Conservation (phyloP, 164 flowering plant genomes). For the Taxillus chinensis region DNA sequence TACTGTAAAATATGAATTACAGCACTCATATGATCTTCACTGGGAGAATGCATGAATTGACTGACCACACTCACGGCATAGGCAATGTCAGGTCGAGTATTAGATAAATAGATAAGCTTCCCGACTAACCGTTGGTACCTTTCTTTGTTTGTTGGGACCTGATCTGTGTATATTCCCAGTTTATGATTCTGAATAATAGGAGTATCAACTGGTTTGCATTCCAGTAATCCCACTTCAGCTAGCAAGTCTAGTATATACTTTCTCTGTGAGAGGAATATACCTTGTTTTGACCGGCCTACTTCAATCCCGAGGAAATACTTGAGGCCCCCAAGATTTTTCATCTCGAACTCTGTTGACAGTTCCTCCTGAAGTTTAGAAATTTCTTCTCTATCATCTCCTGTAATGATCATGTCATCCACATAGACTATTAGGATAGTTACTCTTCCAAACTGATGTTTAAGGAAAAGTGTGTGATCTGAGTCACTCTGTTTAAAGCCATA, state of each 20-base stretch:
- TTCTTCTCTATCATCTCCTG: slow-evolving; percentile 1
- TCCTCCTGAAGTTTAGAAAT: neutral
- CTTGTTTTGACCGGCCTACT: too few relatives aligned
- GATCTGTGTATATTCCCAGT: too few relatives aligned
- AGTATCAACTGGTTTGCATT: too few relatives aligned
- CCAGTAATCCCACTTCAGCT: neutral
- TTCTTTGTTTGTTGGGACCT: too few relatives aligned
- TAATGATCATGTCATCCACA: slow-evolving; percentile 4
- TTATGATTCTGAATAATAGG: too few relatives aligned
- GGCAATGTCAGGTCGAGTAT: neutral
- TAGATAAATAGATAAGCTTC: neutral
- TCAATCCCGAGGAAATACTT: too few relatives aligned
- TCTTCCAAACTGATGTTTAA: neutral
- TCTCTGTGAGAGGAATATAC: too few relatives aligned
- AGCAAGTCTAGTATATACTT: too few relatives aligned
- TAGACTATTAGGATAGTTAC: neutral
- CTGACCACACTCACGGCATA: too few relatives aligned
- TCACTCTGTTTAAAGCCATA: neutral
- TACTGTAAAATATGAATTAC: neutral
- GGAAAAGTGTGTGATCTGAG: slow-evolving; percentile 4
- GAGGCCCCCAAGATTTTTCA: too few relatives aligned
- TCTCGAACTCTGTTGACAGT: neutral
- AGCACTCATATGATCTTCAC: neutral
- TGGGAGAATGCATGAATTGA: neutral
- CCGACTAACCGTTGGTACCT: too few relatives aligned